These are phyloP conservation scores for Neopestalotiopsis sp. DNA, from an alignment of 2,329 filamentous ascomycete species.

Conservation along the genomic window DNA sequence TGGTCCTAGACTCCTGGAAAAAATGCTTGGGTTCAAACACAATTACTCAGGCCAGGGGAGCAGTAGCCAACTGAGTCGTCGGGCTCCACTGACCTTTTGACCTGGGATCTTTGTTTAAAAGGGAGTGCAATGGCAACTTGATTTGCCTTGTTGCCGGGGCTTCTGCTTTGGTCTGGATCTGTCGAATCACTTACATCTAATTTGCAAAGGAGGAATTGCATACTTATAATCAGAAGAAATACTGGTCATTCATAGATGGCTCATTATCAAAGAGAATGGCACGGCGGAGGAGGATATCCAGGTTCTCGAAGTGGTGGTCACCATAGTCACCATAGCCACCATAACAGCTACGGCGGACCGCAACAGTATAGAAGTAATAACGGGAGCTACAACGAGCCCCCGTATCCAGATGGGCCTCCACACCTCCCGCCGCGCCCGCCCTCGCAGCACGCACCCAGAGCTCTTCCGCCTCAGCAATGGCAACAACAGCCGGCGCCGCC, in stretches of 20 bases:
- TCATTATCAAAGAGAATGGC: not conserved
- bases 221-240: too few relatives aligned
- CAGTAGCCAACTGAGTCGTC: not conserved
- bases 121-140: not conserved
- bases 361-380: too few relatives aligned
- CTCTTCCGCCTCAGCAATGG: not conserved
- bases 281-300: not conserved
- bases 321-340: too few relatives aligned
- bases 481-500: conserved; percentile 19
- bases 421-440: not conserved
- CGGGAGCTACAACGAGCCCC: not conserved
- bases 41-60: not conserved
- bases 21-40: conserved; percentile 1
- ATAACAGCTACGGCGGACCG: too few relatives aligned
- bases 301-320: not conserved
- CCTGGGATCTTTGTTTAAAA: not conserved
- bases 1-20: not conserved
- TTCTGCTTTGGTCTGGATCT: too few relatives aligned
- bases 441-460: not conserved
- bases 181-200: too few relatives aligned
- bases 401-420: not conserved
- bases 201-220: too few relatives aligned
- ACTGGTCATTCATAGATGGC: not conserved
- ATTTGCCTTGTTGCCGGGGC: not conserved
- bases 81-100: not conserved